phyloP scores from a whole-genome alignment of 2,329 filamentous ascomycete genomes.

The Xylariomycetidae sp. region DNA sequence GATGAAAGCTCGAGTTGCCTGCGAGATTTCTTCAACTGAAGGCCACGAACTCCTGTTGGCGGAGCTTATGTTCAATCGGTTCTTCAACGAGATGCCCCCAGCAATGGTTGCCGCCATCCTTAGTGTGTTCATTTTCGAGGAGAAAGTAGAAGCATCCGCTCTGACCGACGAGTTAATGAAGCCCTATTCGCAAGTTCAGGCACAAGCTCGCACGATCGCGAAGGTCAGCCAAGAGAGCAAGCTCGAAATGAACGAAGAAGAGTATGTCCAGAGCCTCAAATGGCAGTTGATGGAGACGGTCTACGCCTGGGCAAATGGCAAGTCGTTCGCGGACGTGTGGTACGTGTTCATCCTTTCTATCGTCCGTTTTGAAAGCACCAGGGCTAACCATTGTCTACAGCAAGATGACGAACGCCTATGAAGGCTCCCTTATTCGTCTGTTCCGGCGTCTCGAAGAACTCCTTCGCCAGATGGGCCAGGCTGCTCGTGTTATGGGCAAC shows the following conservation, averaged over 20 bases:
- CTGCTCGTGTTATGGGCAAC: constrained; percentile 95
- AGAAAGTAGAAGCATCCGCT: constrained; percentile 75
- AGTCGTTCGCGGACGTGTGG: constrained; percentile 91
- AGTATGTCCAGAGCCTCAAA: constrained; percentile 85
- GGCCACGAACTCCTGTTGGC: constrained; percentile 91
- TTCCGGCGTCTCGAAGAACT: constrained; percentile 95
- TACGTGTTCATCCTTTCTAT: constrained; percentile 44
- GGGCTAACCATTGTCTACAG: constrained; percentile 46
- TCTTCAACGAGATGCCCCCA: constrained; percentile 92
- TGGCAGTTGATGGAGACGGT: constrained; percentile 97
- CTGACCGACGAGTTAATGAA: constrained; percentile 81
- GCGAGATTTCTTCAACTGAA: constrained; percentile 86
- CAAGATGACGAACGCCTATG: constrained; percentile 99
- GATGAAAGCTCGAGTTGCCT: constrained; percentile 93
- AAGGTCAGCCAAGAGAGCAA: constrained; percentile 96
- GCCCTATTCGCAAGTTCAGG: constrained; percentile 79
- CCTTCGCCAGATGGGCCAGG: constrained; percentile 89
- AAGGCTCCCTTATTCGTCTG: constrained; percentile 90
- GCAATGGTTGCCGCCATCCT: constrained; percentile 82
- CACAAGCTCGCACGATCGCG: constrained; percentile 79
- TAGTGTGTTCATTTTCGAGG: constrained; percentile 95
- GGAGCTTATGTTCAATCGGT: constrained; percentile 91
- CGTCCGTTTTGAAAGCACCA: constrained; percentile 3
- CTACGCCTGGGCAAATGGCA: constrained; percentile 82
- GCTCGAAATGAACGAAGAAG: constrained; percentile 87